Base-by-base conservation (phyloP, 192 early-diverging fungal species). In the Podila verticillata region DNA sequence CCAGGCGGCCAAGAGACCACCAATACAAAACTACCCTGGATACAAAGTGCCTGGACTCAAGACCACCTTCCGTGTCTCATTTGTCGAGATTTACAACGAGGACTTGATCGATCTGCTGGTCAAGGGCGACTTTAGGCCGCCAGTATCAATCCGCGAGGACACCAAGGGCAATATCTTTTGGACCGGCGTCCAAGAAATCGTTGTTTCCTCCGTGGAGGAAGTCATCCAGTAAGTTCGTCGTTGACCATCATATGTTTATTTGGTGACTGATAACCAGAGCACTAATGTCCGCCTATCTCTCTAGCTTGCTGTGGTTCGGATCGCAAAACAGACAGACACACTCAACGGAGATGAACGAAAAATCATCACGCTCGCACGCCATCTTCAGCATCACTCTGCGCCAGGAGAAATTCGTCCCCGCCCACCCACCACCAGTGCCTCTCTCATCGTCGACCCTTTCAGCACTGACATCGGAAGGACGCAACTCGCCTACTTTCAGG, bases 1-100 rank as follows among this genome's bases (percentile, higher is more conserved):
- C 57, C 73, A 84, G 7, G 31, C 39, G 36, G 73, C 73, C 13
- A 81, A 66, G 47, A 61, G 57, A 26, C 66, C 74, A 32, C 70
- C 79, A 26, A 26, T 54, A 24, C 72, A 59, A 20, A 48, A 71
- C 44, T 79, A 79, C 51, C 75, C 75, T 5, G 75, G 75, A 64
- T 79, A 63, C 36, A 79, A 31, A 39, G 28, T 78, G n/a, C 74
- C 74, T 32, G 35, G 66, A 3, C 61, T 64, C 32, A 78, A 80
- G 31, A 85, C 84, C 24, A 75, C 66, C 4, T 84, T 94, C 28
- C 86, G 86, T 30, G 95, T 98, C 12, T 96, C 96, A 12, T 99
- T 98, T 84, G 77, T 99, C 30, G 97, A 99, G 72, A 89, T 98
- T 10, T 97, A 99, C 82, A 99, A 99, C 78, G 98, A 99, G 70